Evolutionary conservation across 441 rosid genomes (phyloP), one percentile per base, ranked within the genome.

Genomic region (Syzygium malaccense): DNA sequence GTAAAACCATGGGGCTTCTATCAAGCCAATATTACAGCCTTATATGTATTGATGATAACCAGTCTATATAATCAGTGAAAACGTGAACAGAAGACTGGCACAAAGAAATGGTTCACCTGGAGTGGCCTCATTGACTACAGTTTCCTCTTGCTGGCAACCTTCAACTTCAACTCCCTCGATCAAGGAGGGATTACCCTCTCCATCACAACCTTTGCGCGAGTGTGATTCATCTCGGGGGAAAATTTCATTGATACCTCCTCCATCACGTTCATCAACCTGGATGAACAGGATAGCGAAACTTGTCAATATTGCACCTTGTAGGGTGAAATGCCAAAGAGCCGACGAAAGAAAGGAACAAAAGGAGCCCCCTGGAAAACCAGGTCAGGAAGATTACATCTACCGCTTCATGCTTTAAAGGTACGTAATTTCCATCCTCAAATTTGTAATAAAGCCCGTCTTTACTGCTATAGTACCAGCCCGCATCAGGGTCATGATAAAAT

Each of bases 391-490:
- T 51, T 55, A 80, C 86, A 28, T 14, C 25, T 92, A 95, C 98
- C 94, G 86, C 85, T 88, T 89, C 66, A n/a, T 88, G 89, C 17
- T 92, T 93, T 91, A 94, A 91, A 89, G 92, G 97, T 88, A 93
- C 93, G 86, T 96, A 97, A 87, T 92, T 93, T 19, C 99, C 99
- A 90, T 97, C 91, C 84, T 96, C 98, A 88, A 96, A 93, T 90
- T 92, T 95, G 95, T 97, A 97, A 90, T 96, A 96, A 68, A 89
- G 93, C 75, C 99, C 96, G 89, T 97, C 98, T 87, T 92, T 91
- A 87, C 94, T 95, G 88, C 96, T 95, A 90, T 96, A 96, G 89
- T 96, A 97, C 99, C 99, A 97, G 32, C 98, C 99, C 88, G 94
- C 98, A 89, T 14, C 86, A 48, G 98, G 97, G 80, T 96, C 96